phyloP scores from a whole-genome alignment of 371 early-diverging fungal species.

The Encephalitozoon intestinalis region DNA sequence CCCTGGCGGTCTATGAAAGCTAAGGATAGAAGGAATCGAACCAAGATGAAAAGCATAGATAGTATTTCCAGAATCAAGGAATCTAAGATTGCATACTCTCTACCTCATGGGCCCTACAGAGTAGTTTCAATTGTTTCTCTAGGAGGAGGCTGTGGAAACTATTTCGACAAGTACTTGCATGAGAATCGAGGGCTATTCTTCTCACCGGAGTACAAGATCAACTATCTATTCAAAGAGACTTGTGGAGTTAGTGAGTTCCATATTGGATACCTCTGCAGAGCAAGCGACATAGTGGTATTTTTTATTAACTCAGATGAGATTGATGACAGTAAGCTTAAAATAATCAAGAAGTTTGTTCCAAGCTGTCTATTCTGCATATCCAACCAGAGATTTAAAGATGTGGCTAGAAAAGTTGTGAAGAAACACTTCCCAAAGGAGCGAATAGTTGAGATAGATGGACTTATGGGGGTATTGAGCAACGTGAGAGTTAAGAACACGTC shows the following conservation, averaged over 20 bases:
- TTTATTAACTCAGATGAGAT: conserved; percentile 21
- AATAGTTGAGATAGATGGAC: conserved; percentile 22
- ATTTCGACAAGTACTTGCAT: background rate
- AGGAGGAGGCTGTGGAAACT: background rate
- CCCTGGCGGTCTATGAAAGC: conserved; percentile 1
- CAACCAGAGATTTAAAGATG: background rate
- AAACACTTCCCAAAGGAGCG: conserved; percentile 48
- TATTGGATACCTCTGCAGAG: conserved; percentile 1
- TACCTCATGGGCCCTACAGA: conserved; percentile 18
- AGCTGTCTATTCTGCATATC: conserved; percentile 39
- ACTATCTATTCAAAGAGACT: conserved; percentile 3
- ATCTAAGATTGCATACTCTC: background rate
- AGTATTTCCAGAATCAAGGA: background rate
- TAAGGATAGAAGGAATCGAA: conserved; percentile 24
- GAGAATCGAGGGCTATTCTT: background rate
- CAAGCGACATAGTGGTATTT: conserved; percentile 45
- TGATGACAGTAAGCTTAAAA: background rate
- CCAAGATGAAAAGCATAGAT: conserved; percentile 1
- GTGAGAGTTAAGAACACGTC: conserved; percentile 37
- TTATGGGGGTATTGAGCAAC: conserved; percentile 33
- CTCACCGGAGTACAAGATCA: background rate
- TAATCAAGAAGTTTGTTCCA: conserved; percentile 33
- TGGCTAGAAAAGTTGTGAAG: conserved; percentile 19
- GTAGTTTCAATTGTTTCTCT: conserved; percentile 13
- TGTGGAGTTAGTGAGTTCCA: background rate